Evolutionary conservation across 2,329 filamentous ascomycete genomes (phyloP), one percentile per base, ranked within the genome.

Genomic region (Aspergillus sp.): DNA sequence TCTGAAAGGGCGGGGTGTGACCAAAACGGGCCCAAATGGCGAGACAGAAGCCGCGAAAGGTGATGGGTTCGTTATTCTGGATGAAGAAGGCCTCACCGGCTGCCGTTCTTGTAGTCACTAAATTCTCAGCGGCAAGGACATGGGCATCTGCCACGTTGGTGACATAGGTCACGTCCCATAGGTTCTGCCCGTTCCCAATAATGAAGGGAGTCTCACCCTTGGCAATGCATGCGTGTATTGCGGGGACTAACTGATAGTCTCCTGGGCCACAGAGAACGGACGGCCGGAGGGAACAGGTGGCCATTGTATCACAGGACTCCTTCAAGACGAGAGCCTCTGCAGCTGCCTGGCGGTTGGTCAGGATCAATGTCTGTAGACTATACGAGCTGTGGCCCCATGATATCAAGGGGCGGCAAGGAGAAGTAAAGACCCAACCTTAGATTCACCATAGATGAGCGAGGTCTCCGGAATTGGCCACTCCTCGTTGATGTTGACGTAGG

Each of bases 1-100:
- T 53, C 44, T 79, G 64, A 47, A 73, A 80, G 0, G 63, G 61
- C 4, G 82, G 82, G 13, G 62, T 60, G 21, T 78, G 72, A 0
- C 75, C 81, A 60, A 84, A 84, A 49, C 72, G 65, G 10, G 63
- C 65, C 75, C 74, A 77, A 42, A 76, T 67, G 7, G 68, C 69
- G 29, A 77, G 63, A 52, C 74, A 76, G 46, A 77, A 75, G 58
- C 73, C 69, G 17, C 75, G 68, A 55, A 77, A 77, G 14, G 70
- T 60, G 43, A 77, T 72, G 36, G 73, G 73, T 52, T 77, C 71
- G 52, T 77, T 74, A 56, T 76, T 77, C 50, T 75, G 72, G 19
- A 77, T 74, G 60, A 76, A 77, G 55, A 77, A 76, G 5, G 68
- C 71, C 58, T 77, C 71, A 0, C 75, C 74, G 4, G 73, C 71